Base-by-base conservation (phyloP, 768 basidiomycete species). In the Lanmaoa rubissima region DNA sequence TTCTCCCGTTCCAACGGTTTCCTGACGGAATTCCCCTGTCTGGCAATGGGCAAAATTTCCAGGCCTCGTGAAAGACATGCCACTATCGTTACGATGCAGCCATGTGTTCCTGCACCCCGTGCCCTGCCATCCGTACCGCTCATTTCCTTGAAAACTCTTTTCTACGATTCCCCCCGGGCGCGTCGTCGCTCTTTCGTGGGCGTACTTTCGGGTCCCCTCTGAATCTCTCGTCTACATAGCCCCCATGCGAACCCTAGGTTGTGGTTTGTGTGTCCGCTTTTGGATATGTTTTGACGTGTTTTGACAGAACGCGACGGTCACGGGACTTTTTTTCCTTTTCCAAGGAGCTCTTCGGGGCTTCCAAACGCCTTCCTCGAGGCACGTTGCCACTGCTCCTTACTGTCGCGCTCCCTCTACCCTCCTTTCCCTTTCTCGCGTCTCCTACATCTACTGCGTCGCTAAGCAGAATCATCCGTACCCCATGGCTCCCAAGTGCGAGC, bases 401-500 rank as follows among this genome's bases (percentile, higher is more conserved):
- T 60, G 59, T 65, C 64, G 49, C 65, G 60, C 58, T 57, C 65
- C 48, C 48, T 53, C 60, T 40, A 32, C 54, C 48, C 32, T 51
- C 51, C 51, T 51, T 48, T 54, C 55, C 46, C 40, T 24, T 53
- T 28, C 42, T 24, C 53, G 40, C 36, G 17, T 28, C 32, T 28
- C 56, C 56, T 41, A 35, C 51, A 59, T 55, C 43, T 44, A 34
- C 64, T 46, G 24, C 58, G 11, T 55, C 55, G 26, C 48, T 51
- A 43, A 21, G 14, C 38, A 41, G 28, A 24, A 42, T 17, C 54
- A 34, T n/a, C 12, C 63, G 21, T n/a, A 34, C 44, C 52, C 21
- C 31, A 80, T 80, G 79, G 59, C 72, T 34, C 68, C 73, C 9
- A 58, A 78, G 61, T 91, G 88, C 72, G 90, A 90, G 75, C 89